phyloP scores from a whole-genome alignment of 2,329 filamentous ascomycete genomes.

The Zasmidium cellare region DNA sequence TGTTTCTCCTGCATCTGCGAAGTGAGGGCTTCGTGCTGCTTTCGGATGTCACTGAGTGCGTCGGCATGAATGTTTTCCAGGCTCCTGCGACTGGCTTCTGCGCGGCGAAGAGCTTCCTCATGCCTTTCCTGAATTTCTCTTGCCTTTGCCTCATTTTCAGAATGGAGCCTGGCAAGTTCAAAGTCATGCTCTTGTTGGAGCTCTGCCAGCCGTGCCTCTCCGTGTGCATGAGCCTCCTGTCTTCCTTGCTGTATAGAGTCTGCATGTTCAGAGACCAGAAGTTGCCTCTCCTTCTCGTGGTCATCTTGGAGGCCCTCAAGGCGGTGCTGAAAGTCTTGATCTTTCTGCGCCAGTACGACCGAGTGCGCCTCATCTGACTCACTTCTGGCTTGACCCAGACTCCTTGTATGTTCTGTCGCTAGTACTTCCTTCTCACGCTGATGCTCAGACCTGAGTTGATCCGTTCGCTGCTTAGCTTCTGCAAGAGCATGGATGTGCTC shows the following conservation, averaged over 20 bases:
- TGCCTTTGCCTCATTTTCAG: not conserved
- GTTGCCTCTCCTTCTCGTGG: conserved; percentile 3
- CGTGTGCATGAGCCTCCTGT: not conserved
- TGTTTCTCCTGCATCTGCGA: conserved; percentile 18
- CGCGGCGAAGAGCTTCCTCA: conserved; percentile 7
- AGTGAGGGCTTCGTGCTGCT: conserved; percentile 14
- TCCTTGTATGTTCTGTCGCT: not conserved
- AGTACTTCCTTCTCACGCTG: not conserved
- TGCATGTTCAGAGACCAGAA: not conserved
- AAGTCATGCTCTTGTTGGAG: conserved; percentile 1
- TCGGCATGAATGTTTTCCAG: conserved; percentile 11
- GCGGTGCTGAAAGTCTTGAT: not conserved
- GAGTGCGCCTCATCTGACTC: not conserved
- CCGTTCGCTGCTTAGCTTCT: not conserved
- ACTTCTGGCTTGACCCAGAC: not conserved
- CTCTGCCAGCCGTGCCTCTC: conserved; percentile 4
- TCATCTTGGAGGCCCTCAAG: conserved; percentile 3
- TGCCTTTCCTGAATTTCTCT: not conserved
- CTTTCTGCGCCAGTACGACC: not conserved
- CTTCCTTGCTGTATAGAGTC: not conserved
- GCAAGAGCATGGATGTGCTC: not conserved
- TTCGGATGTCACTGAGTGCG: conserved; percentile 6
- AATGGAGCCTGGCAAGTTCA: not conserved
- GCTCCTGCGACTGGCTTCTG: not conserved
- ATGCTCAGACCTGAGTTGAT: not conserved